A percentile compares a stretch with the other conserved stretches of the same genome.
phyloP scores from a whole-genome alignment of 441 rosid genomes.

The Daphne laureola region DNA sequence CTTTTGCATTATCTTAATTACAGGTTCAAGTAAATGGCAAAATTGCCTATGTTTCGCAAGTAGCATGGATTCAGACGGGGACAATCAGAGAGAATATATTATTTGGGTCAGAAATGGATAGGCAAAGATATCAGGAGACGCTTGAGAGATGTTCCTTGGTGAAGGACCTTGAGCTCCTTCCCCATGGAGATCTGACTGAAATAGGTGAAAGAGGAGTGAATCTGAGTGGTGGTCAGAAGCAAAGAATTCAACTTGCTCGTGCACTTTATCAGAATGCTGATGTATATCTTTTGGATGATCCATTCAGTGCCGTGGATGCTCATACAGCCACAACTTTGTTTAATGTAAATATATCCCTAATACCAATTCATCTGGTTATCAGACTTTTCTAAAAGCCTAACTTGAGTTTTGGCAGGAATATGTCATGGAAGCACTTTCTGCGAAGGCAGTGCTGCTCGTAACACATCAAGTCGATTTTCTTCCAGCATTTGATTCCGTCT shows the following conservation, averaged over 20 bases:
- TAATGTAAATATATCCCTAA: conserved; percentile 39
- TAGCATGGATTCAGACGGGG: conserved; percentile 96
- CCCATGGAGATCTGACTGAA: conserved; percentile 85
- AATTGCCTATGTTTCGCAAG: conserved; percentile 89
- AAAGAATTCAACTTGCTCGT: conserved; percentile 93
- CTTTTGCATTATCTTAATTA: conserved; percentile 7
- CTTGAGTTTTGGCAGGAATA: conserved; percentile 54
- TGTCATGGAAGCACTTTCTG: conserved; percentile 67
- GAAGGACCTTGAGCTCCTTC: conserved; percentile 86
- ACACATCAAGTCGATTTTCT: conserved; percentile 98
- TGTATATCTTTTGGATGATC: conserved; percentile 91
- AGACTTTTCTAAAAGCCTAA: conserved; percentile 15
- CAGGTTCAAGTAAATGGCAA: conserved; percentile 77
- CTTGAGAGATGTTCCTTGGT: conserved; percentile 76
- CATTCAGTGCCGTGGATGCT: conserved; percentile 98
- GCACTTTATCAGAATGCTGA: conserved; percentile 94
- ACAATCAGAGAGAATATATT: conserved; percentile 76
- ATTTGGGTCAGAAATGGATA: conserved; percentile 71
- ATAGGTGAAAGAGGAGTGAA: conserved; percentile 98
- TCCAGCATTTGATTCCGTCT: conserved; percentile 78
- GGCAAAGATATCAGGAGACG: conserved; percentile 61
- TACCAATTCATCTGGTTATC: neutral
- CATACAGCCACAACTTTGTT: conserved; percentile 90
- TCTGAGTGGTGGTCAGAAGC: conserved; percentile 97
- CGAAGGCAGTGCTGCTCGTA: conserved; percentile 74